Evolutionary conservation across 1,284 basidiomycete genomes (phyloP).

Genomic region (Ceratobasidium sp.): DNA sequence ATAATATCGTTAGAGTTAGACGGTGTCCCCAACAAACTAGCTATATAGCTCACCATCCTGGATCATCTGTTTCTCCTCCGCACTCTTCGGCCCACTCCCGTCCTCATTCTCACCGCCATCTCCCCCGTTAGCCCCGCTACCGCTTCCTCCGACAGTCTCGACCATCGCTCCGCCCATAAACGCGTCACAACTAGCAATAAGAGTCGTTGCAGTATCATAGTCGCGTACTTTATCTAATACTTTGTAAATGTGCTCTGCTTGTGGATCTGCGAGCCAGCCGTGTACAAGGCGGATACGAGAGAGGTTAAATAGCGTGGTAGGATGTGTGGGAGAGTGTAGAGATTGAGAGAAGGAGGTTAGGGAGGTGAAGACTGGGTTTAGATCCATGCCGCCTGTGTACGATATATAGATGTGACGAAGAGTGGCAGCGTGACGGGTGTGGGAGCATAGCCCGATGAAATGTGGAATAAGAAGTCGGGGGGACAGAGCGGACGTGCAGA

Average conservation of each 20-base stretch:
- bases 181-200: conserved; percentile 21
- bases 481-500: conserved; percentile 1
- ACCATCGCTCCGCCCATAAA: conserved; percentile 36
- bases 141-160: neutral
- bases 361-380: conserved; percentile 85
- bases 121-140: neutral
- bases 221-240: conserved; percentile 66
- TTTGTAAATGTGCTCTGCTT: conserved; percentile 68
- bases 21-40: neutral
- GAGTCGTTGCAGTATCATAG: conserved; percentile 55
- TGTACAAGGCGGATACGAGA: conserved; percentile 86
- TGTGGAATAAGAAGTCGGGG: conserved; percentile 3
- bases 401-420: neutral
- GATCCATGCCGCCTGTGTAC: conserved; percentile 79
- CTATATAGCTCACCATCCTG: conserved; percentile 31
- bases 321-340: conserved; percentile 68
- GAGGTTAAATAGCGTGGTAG: conserved; percentile 87
- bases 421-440: conserved; percentile 44
- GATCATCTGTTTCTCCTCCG: conserved; percentile 52
- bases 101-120: neutral
- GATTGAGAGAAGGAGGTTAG: conserved; percentile 75
- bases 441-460: conserved; percentile 48
- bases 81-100: neutral
- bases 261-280: conserved; percentile 91
- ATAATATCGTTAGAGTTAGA: neutral